These are phyloP conservation scores for Tricholoma hemisulphureum DNA, from an alignment of 768 basidiomycete species.

Conservation along the genomic window DNA sequence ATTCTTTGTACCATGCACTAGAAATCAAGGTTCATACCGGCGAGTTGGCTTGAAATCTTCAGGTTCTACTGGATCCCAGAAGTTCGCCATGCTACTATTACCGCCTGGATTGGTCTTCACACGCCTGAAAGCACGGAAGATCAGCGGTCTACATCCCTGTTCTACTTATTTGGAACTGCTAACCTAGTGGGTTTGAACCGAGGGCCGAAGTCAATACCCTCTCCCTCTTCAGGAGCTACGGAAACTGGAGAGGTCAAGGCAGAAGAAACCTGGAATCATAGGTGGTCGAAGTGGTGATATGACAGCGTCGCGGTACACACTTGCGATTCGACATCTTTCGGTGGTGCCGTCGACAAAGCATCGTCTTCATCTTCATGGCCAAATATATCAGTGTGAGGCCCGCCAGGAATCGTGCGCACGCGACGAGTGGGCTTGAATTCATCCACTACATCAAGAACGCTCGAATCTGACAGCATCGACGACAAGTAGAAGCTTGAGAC, in stretches of 20 bases:
- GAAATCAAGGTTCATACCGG: constrained; percentile 39
- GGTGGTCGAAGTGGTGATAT: neutral
- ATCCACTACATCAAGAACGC: constrained; percentile 12
- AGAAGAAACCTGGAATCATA: neutral
- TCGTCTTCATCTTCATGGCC: constrained; percentile 48
- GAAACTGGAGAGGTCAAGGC: neutral
- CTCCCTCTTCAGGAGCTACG: constrained; percentile 18
- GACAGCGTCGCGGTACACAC: neutral
- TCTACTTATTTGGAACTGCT: constrained; percentile 6
- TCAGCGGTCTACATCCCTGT: neutral
- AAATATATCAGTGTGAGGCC: constrained; percentile 52
- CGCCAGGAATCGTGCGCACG: constrained; percentile 54
- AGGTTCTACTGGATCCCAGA: constrained; percentile 47
- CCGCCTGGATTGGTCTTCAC: constrained; percentile 48
- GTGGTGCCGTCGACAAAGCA: constrained; percentile 58
- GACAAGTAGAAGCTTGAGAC: neutral
- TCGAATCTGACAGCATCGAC: neutral
- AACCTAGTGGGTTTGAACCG: constrained; percentile 53
- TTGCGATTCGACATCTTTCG: constrained; percentile 19
- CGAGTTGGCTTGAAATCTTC: constrained; percentile 68
- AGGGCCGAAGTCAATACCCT: constrained; percentile 38
- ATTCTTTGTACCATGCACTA: neutral
- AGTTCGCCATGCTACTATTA: constrained; percentile 38
- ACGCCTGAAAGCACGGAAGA: constrained; percentile 28
- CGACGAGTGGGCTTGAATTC: constrained; percentile 56